Evolutionary conservation across 176 grass and related monocot genomes (phyloP).

Genomic region (Triticum urartu): DNA sequence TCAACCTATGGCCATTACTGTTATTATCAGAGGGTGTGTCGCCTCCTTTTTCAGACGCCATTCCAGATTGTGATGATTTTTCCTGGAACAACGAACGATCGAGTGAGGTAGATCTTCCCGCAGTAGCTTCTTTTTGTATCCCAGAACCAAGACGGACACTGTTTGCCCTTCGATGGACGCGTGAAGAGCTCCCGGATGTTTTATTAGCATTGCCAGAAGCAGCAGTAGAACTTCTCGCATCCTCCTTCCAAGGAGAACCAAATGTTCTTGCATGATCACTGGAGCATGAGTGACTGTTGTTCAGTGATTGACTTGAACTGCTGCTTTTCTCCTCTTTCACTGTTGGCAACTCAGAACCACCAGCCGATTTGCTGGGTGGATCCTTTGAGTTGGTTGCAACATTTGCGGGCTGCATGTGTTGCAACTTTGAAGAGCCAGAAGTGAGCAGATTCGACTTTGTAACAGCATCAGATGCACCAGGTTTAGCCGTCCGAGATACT

Average conservation of each 20-base stretch:
- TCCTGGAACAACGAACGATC: constrained; percentile 50
- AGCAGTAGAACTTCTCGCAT: constrained; percentile 80
- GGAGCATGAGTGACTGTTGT: constrained; percentile 88
- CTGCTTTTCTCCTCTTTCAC: constrained; percentile 88
- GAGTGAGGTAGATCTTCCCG: constrained; percentile 42
- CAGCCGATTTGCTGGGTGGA: constrained; percentile 29
- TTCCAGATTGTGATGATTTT: constrained; percentile 61
- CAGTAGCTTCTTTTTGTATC: constrained; percentile 51
- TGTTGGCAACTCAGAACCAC: constrained; percentile 40
- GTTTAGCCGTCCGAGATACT: constrained; percentile 38
- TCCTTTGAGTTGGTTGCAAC: constrained; percentile 40
- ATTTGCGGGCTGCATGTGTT: constrained; percentile 24
- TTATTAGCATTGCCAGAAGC: constrained; percentile 66
- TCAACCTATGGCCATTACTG: constrained; percentile 67
- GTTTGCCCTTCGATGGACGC: constrained; percentile 49
- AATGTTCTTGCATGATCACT: constrained; percentile 76
- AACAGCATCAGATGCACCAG: constrained; percentile 35
- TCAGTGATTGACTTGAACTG: constrained; percentile 83
- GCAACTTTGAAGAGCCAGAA: constrained; percentile 34
- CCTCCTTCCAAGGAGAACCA: constrained; percentile 71
- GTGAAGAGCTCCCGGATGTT: constrained; percentile 56
- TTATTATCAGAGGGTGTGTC: constrained; percentile 44
- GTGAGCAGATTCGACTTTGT: constrained; percentile 20
- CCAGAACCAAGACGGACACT: constrained; percentile 60
- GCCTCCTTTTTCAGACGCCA: constrained; percentile 56